Base-by-base conservation (phyloP, 2,329 filamentous ascomycete genomes). In the Leptographium procerum region DNA sequence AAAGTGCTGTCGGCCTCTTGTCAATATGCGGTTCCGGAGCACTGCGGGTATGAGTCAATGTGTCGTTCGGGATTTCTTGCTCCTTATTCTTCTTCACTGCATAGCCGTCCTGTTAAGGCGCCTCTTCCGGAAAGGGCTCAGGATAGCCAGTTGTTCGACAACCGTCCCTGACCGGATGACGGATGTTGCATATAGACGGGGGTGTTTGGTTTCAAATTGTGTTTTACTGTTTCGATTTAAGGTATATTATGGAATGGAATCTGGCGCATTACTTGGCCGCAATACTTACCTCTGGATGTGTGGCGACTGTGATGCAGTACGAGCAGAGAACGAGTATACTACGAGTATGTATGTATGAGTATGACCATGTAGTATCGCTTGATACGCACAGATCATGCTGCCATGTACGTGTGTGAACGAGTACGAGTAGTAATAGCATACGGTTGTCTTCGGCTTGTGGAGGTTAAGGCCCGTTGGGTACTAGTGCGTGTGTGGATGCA, bases 141-240 rank as follows among this genome's bases (percentile, higher is more conserved):
- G 24, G 55, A 33, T 24, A 22, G 24, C 11, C 8, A 16, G 29
- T 24, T 52, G 28, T 7, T 9, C 34, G 22, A 22, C 16, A 36
- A 22, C 7, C 54, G 7, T 4, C 28, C 28, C 54, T 34, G 22
- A 24, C 47, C 55, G 40, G 55, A 33, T 9, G 34, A 50, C 50
- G 58, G 54, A 60, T 58, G 36, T 59, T 60, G 57, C 60, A 63
- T 60, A 61, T 59, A 60, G 57, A 63, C 52, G 29, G 61, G 53
- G 57, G 48, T 55, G 40, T 55, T 57, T 51, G 57, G 52, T 58
- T 60, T 29, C 48, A 52, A 47, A 29, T 60, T 43, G 10, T 53
- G 28, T 26, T 59, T 55, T 55, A 29, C n/a, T n/a, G 11, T 54
- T 54, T 24, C 31, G 51, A 34, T 34, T 34, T 34, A 52, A 43